phyloP scores from a whole-genome alignment of 2,329 filamentous ascomycete genomes.

The Verticillium isaacii region DNA sequence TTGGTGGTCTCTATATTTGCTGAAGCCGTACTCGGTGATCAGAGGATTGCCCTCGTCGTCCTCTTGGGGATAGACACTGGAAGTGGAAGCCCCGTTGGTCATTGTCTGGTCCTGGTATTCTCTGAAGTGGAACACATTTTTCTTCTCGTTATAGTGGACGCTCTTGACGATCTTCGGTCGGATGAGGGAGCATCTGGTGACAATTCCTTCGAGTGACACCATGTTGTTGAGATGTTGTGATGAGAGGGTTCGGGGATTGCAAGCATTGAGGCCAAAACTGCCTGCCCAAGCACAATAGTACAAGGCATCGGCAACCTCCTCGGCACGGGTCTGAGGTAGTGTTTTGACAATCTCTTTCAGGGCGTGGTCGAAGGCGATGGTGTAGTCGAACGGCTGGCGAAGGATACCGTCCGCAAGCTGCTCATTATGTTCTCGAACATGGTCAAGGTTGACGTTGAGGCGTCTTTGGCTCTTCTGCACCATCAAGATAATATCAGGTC shows the following conservation, averaged over 20 bases:
- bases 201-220: conserved; percentile 96
- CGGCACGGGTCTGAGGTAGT: conserved; percentile 68
- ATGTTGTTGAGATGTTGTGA: conserved; percentile 91
- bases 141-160: conserved; percentile 89
- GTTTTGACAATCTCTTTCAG: conserved; percentile 85
- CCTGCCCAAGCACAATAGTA: conserved; percentile 98
- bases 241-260: conserved; percentile 88
- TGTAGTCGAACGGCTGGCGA: conserved; percentile 81
- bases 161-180: conserved; percentile 97
- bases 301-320: conserved; percentile 71
- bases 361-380: conserved; percentile 82
- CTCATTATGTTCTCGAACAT: conserved; percentile 80
- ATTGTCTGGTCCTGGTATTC: conserved; percentile 97
- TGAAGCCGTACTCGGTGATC: conserved; percentile 93
- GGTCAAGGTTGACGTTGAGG: conserved; percentile 75
- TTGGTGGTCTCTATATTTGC: conserved; percentile 93
- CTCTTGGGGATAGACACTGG: conserved; percentile 89
- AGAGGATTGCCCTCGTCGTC: conserved; percentile 91
- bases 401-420: conserved; percentile 78
- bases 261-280: conserved; percentile 90
- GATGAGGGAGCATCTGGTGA: conserved; percentile 92
- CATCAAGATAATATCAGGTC: conserved; percentile 81
- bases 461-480: conserved; percentile 62
- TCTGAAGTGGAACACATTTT: conserved; percentile 79
- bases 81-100: conserved; percentile 83